These are phyloP conservation scores for Chiua virens DNA, from an alignment of 768 basidiomycete genomes.

Conservation along the genomic window DNA sequence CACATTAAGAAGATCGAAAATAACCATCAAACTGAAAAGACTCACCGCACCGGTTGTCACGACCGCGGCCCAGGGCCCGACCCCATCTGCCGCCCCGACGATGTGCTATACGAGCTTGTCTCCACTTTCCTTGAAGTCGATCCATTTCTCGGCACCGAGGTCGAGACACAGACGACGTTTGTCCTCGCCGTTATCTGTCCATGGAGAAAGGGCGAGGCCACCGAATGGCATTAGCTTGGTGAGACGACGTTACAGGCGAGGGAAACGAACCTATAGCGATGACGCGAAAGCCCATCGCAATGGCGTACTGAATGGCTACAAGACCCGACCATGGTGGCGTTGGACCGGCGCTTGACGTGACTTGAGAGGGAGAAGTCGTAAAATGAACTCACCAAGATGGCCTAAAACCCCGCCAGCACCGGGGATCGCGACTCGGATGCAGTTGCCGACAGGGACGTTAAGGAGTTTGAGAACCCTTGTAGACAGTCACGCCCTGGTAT, in stretches of 20 bases:
- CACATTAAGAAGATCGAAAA: no score
- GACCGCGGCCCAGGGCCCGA: conserved; percentile 42
- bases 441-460: conserved; percentile 36
- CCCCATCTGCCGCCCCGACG: no score
- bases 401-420: conserved; percentile 47
- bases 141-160: conserved; percentile 45
- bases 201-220: no score
- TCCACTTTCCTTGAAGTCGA: no score
- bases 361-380: not conserved
- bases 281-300: no score
- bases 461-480: conserved; percentile 44
- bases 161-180: conserved; percentile 38
- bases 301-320: conserved; percentile 46
- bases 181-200: conserved; percentile 44
- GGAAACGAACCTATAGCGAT: no score
- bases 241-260: no score
- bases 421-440: conserved; percentile 37
- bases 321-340: not conserved
- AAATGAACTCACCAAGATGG: conserved; percentile 33
- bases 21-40: not conserved
- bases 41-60: conserved; percentile 21
- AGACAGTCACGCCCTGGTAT: conserved; percentile 44
- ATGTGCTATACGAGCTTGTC: no score
- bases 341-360: not conserved
- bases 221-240: no score